Conservation (phyloP, 2,329 filamentous ascomycete genomes). For the Pseudocercospora eumusae region DNA sequence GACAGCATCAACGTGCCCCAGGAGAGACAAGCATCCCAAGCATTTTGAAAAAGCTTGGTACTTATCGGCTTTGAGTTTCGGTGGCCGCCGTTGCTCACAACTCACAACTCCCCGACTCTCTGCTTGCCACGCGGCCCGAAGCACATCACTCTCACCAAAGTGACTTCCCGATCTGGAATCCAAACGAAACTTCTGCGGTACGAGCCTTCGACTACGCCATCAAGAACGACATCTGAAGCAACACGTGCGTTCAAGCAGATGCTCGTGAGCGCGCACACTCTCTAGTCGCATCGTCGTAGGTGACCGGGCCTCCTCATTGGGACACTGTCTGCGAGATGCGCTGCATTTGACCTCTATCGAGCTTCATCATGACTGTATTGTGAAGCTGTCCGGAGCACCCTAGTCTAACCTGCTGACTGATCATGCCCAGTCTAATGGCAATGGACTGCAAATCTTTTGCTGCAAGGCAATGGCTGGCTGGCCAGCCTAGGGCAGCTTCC, state of each 20-base stretch:
- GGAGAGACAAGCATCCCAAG: constrained; percentile 1
- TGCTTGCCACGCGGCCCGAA: constrained; percentile 3
- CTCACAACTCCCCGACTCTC: no score
- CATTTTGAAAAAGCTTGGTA: background rate
- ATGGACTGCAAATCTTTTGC: constrained; percentile 18
- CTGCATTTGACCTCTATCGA: background rate
- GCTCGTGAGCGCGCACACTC: no score
- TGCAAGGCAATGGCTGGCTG: constrained; percentile 26
- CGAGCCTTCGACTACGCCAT: background rate
- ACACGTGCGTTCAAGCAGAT: no score
- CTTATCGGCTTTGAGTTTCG: background rate
- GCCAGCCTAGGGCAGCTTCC: constrained; percentile 15
- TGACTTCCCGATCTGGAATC: background rate
- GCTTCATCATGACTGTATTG: background rate
- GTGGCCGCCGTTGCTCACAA: background rate
- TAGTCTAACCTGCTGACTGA: background rate
- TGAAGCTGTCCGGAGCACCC: background rate
- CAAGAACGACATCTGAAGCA: background rate
- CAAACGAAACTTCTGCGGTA: background rate
- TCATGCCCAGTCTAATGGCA: background rate
- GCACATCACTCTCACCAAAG: background rate
- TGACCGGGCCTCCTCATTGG: background rate
- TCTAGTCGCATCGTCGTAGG: background rate
- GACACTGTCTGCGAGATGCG: background rate
- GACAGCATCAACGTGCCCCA: background rate